These are phyloP conservation scores for Trichocomaceae sp. DNA, from an alignment of 2,329 filamentous ascomycete species.

Conservation along the genomic window DNA sequence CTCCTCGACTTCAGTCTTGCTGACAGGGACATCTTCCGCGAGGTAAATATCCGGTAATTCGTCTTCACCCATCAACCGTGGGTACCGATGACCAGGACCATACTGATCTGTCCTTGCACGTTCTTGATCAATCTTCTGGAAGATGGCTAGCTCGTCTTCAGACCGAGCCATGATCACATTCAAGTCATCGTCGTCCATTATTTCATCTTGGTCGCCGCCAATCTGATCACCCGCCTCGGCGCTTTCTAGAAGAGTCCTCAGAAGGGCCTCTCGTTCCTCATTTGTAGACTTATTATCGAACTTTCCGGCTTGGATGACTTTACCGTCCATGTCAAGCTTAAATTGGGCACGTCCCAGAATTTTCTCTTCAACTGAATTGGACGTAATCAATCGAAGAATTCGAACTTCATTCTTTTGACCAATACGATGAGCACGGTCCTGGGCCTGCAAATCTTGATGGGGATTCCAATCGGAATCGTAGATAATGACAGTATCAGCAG, in stretches of 20 bases:
- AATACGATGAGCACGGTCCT: constrained; percentile 99
- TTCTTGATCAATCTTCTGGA: constrained; percentile 78
- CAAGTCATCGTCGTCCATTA: constrained; percentile 97
- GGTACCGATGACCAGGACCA: constrained; percentile 60
- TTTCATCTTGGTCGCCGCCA: constrained; percentile 86
- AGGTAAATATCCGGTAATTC: constrained; percentile 94
- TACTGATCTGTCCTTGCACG: constrained; percentile 62
- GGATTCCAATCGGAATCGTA: constrained; percentile 99
- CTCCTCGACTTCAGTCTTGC: constrained; percentile 68
- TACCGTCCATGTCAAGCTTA: constrained; percentile 99
- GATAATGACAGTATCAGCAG: constrained; percentile 97
- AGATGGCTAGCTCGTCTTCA: constrained; percentile 67
- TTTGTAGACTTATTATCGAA: constrained; percentile 99
- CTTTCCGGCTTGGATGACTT: constrained; percentile 97
- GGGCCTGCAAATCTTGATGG: constrained; percentile 96
- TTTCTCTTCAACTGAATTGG: constrained; percentile 96
- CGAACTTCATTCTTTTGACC: constrained; percentile 99
- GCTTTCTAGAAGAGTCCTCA: constrained; percentile 85
- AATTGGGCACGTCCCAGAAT: constrained; percentile 94
- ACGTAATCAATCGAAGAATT: constrained; percentile 90
- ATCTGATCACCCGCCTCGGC: constrained; percentile 62
- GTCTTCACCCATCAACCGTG: constrained; percentile 77
- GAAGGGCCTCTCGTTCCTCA: constrained; percentile 93
- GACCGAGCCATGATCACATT: constrained; percentile 89
- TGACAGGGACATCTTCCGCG: constrained; percentile 70